Evolutionary conservation across 2,329 filamentous ascomycete genomes (phyloP).

Genomic region (Sporothrix globosa): DNA sequence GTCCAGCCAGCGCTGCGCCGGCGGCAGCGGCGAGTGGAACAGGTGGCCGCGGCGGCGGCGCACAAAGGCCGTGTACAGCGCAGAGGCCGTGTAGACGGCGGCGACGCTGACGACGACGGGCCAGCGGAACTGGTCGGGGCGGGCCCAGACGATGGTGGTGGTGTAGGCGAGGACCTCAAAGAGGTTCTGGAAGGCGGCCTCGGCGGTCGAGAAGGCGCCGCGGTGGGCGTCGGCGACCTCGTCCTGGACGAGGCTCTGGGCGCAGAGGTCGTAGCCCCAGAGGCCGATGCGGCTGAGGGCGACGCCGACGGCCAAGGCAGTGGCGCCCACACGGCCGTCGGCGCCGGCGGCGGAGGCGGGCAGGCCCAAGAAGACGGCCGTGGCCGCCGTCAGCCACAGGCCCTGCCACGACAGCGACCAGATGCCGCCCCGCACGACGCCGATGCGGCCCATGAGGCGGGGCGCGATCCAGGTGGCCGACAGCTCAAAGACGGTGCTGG

Average conservation of each 20-base stretch:
- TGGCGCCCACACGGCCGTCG: slow-evolving; percentile 43
- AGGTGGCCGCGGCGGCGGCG: slow-evolving; percentile 62
- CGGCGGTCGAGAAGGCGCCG: slow-evolving; percentile 70
- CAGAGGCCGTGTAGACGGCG: slow-evolving; percentile 54
- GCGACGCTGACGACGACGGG: slow-evolving; percentile 62
- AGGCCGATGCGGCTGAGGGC: slow-evolving; percentile 63
- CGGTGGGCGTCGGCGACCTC: slow-evolving; percentile 59
- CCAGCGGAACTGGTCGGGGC: slow-evolving; percentile 66
- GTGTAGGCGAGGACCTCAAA: slow-evolving; percentile 71
- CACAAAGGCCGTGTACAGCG: slow-evolving; percentile 61
- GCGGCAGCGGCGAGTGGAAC: slow-evolving; percentile 50
- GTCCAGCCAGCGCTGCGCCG: slow-evolving; percentile 33
- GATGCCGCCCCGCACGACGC: slow-evolving; percentile 65
- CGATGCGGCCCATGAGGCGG: slow-evolving; percentile 57
- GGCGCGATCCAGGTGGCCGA: slow-evolving; percentile 64
- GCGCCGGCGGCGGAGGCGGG: slow-evolving; percentile 37
- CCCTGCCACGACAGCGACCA: slow-evolving; percentile 74
- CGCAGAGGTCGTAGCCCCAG: slow-evolving; percentile 64
- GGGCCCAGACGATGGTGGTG: slow-evolving; percentile 65
- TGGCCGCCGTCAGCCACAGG: slow-evolving; percentile 53
- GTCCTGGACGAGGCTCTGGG: slow-evolving; percentile 64
- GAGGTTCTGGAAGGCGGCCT: slow-evolving; percentile 68
- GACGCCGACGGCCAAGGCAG: slow-evolving; percentile 54
- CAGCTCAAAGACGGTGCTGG: slow-evolving; percentile 60
- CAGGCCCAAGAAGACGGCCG: slow-evolving; percentile 48